Evolutionary conservation across 805 yeast species (phyloP), one percentile per base, ranked within the genome.

Genomic region (Kluyveromyces nonfermentans): DNA sequence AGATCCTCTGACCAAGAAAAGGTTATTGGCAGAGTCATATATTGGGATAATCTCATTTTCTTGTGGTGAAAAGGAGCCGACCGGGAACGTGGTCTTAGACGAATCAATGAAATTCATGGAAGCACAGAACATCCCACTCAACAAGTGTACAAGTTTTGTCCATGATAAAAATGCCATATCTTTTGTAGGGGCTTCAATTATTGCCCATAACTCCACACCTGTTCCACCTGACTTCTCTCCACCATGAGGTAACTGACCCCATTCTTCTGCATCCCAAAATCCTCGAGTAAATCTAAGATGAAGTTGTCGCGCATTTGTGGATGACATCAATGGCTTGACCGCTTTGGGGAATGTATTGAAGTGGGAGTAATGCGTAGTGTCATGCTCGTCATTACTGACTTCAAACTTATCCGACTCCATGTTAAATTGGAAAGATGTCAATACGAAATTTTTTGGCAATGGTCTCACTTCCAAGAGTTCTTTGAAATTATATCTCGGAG

Each of bases 101-200:
- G 75, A 75, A 59, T 87, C 95, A 42, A 93, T 81, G 63, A 87
- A 88, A 58, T 93, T 89, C 43, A 93, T 70, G 8, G 96, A 87
- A 0, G 97, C 97, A 66, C 98, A 93, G 62, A 93, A 93, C 54
- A 87, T 73, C 1, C 97, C 98, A 1, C 96, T 83, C 40, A 93
- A 67, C 1, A 83, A 74, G 53, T 85, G 82, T 6, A 84, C 80
- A 37, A 93, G 68, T 43, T 71, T 68, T 47, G 66, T 70, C 98
- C 98, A 93, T 36, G 75, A 69, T 6, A 61, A 52, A 50, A 74
- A 71, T 1, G 90, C 93, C 4, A 68, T 74, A 1, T 66, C 69
- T 37, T 74, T 65, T 19, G 69, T 53, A 1, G 59, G 64, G 0
- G 90, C 89, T 54, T 82, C 90, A 21, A 93, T 73, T 33, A 78